These are phyloP conservation scores for Ajuga chamaepitys DNA, from an alignment of 257 asterid species.

Conservation along the genomic window DNA sequence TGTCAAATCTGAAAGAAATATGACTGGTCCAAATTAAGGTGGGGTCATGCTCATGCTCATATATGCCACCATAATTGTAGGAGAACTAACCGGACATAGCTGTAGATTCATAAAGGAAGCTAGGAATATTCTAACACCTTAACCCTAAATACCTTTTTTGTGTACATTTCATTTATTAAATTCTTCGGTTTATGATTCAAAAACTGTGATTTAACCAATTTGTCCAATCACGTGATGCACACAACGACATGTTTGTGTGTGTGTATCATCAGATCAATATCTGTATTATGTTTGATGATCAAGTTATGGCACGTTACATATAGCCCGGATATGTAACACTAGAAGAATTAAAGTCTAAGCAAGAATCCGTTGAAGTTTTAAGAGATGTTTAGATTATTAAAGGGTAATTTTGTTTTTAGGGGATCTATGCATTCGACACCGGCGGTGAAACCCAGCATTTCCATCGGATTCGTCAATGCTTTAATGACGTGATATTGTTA, in stretches of 20 bases:
- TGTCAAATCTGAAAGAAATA: no score
- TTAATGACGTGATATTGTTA: no score
- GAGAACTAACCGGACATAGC: conserved; percentile 14
- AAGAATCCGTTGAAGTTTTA: conserved; percentile 2
- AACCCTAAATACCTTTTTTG: background rate
- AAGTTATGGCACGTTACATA: conserved; percentile 20
- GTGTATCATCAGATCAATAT: background rate
- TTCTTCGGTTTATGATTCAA: background rate
- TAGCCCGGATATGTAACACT: conserved; percentile 7
- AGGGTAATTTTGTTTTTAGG: background rate
- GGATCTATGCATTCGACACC: no score
- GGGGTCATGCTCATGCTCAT: conserved; percentile 28
- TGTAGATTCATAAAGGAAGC: conserved; percentile 15
- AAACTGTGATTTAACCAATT: background rate
- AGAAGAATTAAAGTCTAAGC: conserved; percentile 10
- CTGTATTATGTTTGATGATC: conserved; percentile 1
- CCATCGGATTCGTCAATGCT: no score
- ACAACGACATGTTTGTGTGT: background rate
- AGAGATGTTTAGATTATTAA: background rate
- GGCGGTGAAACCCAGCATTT: no score
- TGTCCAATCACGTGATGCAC: conserved; percentile 2
- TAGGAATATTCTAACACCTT: conserved; percentile 27
- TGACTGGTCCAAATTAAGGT: conserved; percentile 13
- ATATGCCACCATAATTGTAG: conserved; percentile 19
- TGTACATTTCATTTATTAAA: background rate